Base-by-base conservation (phyloP, 805 yeast species). In the Metschnikowia cerradonensis region DNA sequence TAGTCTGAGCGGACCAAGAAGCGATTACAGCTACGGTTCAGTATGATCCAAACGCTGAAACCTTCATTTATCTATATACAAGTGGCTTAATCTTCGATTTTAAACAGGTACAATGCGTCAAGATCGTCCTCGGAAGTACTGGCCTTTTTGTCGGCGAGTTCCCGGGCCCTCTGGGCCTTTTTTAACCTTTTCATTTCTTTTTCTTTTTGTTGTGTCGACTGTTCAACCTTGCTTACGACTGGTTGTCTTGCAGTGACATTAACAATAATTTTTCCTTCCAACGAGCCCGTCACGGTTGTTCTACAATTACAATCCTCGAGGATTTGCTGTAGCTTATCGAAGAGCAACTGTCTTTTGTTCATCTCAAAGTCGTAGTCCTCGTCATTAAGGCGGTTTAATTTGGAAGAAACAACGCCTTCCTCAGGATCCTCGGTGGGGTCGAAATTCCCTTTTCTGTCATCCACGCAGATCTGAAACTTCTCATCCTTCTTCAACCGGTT, bases 401-500 rank as follows among this genome's bases (percentile, higher is more conserved):
- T 34, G 33, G 47, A 17, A 8, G 47, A 26, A 8, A 34, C 43
- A 23, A 31, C 22, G 3, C 51, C 55, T 6, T 55, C 61, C 17
- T 47, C 58, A 10, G 52, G 60, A 13, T 52, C 57, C 41, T 54
- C 63, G 4, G 38, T 49, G 23, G 26, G 31, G 19, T 58, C 46
- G 6, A 48, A 34, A 13, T 48, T 48, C n/a, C 58, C 54, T 22
- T 61, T 47, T 41, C 57, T 66, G 13, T 60, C 63, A 11, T 63
- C 64, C 36, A 67, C 53, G 45, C 58, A 60, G 20, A 68, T 58
- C 10, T 64, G 56, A 46, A 72, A 70, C 44, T 59, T 65, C 43
- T 68, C 76, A 15, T 79, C 82, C 51, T 74, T 79, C 35, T 68
- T 66, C 51, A 80, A 55, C 17, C 78, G 74, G 2, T 66, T 61